Evolutionary conservation across 495 filamentous ascomycete genomes (phyloP).

Genomic region (Acidiella bohemica): DNA sequence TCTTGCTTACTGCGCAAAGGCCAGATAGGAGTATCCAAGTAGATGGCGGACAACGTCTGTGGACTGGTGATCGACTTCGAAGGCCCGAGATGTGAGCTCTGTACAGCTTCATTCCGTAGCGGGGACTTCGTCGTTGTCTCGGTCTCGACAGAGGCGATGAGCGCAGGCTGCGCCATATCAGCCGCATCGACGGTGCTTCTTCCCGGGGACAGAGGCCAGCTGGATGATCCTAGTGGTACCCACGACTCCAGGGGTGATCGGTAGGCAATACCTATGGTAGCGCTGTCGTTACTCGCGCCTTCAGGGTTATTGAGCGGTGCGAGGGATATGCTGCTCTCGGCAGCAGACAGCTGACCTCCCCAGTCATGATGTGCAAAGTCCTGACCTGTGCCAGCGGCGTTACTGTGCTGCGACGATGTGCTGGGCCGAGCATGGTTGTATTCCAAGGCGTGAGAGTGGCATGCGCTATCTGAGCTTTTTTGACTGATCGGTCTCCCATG

Average conservation of each 20-base stretch:
- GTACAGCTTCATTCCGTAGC: background rate
- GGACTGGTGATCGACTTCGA: slow-evolving; percentile 7
- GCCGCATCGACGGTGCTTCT: background rate
- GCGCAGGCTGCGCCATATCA: background rate
- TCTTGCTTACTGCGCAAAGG: slow-evolving; percentile 13
- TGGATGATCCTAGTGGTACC: background rate
- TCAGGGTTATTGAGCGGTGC: too few relatives aligned
- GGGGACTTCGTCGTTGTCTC: background rate
- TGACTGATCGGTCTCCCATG: slow-evolving; percentile 16
- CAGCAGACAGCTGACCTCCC: too few relatives aligned
- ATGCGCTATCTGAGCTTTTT: too few relatives aligned
- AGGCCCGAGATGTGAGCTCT: background rate
- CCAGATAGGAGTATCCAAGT: slow-evolving; percentile 18
- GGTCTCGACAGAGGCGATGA: background rate
- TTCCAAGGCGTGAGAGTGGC: too few relatives aligned
- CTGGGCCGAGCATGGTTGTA: too few relatives aligned
- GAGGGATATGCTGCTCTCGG: too few relatives aligned
- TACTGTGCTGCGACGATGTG: too few relatives aligned
- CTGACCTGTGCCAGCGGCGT: too few relatives aligned
- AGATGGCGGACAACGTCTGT: slow-evolving; percentile 12
- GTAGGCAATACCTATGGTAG: background rate
- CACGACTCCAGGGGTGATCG: slow-evolving; percentile 4
- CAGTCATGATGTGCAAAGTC: too few relatives aligned
- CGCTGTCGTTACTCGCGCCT: too few relatives aligned
- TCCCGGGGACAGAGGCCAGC: background rate